Evolutionary conservation across 1,139 yeast species (phyloP), one percentile per base, ranked within the genome.

Genomic region (Dujonia santamariae): DNA sequence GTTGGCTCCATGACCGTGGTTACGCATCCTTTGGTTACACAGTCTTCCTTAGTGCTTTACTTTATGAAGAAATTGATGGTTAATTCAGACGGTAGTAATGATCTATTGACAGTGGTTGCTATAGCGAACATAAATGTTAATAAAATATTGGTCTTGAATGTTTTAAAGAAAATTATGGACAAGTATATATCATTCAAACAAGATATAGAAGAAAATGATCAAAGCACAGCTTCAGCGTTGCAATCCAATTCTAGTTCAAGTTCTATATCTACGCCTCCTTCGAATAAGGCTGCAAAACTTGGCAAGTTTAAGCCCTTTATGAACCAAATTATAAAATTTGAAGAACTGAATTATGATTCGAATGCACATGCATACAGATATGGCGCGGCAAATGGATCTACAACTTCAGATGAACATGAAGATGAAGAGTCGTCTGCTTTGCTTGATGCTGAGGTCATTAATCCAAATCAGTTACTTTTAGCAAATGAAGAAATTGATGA

Each of bases 401-500:
- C n/a, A n/a, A 6, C 15, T 5, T 38, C 42, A 11, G 45, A 39
- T 16, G 44, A 39, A 11, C 53, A 43, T 7, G 53, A 45, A 13
- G 43, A 34, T 14, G 45, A 38, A 19, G 45, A 44, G 19, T 35
- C 37, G 3, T 44, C 41, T n/a, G 44, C 43, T 13, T 34, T 39
- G 19, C 36, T 35, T 22, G 40, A 40, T 7, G 26, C 39, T 3
- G 55, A 53, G 9, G 46, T 54, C 17, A 56, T 63, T 35, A 63
- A 48, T 42, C 78, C 70, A 37, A 67, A 48, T 42, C 75, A 50
- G 44, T 56, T 64, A 32, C 54, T 63, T 15, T 44, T 65, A 14
- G 73, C 76, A 2, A 67, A 62, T 34, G 74, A 66, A 40, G 81
- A 75, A 36, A 69, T 74, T 3, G 70, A 65, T 31, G 79, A 75